Percentiles rank a stretch among this genome's conserved stretches.
Conservation (phyloP, 23 red algal species). For the Agarophyton chilense region DNA sequence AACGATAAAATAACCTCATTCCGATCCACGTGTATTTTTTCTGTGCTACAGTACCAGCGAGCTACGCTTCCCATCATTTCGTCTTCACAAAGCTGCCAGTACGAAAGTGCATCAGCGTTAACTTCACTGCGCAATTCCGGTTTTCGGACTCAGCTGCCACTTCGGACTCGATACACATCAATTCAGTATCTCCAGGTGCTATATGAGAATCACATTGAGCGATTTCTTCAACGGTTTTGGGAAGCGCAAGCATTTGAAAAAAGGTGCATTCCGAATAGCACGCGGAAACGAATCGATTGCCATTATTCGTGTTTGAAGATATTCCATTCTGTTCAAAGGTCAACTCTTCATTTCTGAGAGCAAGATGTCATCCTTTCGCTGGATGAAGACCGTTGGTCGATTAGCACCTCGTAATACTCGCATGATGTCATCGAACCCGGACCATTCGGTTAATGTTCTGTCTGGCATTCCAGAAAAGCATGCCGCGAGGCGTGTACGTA, state of each 20-base stretch:
- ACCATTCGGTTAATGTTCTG: conserved; percentile 48
- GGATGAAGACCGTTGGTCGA: conserved; percentile 12
- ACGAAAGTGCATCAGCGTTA: too few species aligned
- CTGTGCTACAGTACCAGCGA: neutral
- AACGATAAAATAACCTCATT: too few species aligned
- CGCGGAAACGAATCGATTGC: neutral
- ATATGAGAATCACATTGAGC: too few species aligned
- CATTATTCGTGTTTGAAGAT: neutral
- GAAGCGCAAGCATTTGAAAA: neutral
- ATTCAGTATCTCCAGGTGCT: too few species aligned
- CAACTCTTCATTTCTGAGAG: neutral
- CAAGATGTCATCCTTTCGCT: neutral
- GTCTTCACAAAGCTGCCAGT: too few species aligned
- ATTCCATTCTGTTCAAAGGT: neutral
- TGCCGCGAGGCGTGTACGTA: conserved; percentile 68
- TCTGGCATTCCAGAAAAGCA: conserved; percentile 89
- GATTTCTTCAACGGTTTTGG: neutral
- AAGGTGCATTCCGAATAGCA: neutral
- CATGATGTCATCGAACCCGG: conserved; percentile 31
- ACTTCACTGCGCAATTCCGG: too few species aligned
- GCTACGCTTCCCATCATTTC: neutral
- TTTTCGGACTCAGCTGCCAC: too few species aligned
- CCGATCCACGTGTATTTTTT: neutral
- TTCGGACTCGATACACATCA: too few species aligned
- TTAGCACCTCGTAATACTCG: neutral